Conservation (phyloP, 176 grass and related monocot genomes). For the Oryza rufipogon region DNA sequence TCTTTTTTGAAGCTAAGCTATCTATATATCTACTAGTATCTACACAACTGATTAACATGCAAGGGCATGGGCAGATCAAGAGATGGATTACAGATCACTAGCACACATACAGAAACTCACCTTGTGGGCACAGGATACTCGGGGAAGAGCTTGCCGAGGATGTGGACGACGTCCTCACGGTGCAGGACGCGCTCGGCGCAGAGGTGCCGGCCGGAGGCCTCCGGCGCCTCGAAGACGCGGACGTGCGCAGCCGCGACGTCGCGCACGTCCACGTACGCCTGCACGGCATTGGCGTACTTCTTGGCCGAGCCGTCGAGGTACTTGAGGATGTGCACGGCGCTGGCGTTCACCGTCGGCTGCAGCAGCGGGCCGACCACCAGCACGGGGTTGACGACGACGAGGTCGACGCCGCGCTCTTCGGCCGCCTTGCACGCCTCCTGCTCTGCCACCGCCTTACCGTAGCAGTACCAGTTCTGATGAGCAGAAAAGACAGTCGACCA, state of each 20-base stretch:
- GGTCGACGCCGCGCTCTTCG: constrained; percentile 51
- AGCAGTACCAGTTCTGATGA: constrained; percentile 96
- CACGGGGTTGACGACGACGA: constrained; percentile 82
- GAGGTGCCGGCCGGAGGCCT: constrained; percentile 64
- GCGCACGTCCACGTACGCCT: constrained; percentile 90
- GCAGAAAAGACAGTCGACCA: neutral
- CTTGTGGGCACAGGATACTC: constrained; percentile 83
- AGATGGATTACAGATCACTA: neutral
- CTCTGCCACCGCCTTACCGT: constrained; percentile 86
- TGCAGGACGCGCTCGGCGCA: constrained; percentile 88
- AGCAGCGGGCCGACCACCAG: constrained; percentile 87
- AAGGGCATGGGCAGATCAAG: neutral
- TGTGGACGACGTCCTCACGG: constrained; percentile 79
- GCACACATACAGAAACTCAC: neutral
- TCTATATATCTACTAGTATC: neutral
- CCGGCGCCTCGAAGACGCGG: constrained; percentile 62
- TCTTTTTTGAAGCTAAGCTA: too few relatives aligned
- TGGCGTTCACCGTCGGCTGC: constrained; percentile 84
- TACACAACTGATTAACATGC: neutral
- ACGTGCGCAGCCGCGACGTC: constrained; percentile 86
- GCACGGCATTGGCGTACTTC: constrained; percentile 86
- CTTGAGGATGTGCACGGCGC: constrained; percentile 80
- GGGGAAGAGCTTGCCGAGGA: constrained; percentile 83
- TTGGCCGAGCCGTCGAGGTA: constrained; percentile 85
- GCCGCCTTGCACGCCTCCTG: constrained; percentile 64